Evolutionary conservation across 371 early-diverging fungal species (phyloP), one percentile per base, ranked within the genome.

Genomic region (Phascolomyces articulosus): DNA sequence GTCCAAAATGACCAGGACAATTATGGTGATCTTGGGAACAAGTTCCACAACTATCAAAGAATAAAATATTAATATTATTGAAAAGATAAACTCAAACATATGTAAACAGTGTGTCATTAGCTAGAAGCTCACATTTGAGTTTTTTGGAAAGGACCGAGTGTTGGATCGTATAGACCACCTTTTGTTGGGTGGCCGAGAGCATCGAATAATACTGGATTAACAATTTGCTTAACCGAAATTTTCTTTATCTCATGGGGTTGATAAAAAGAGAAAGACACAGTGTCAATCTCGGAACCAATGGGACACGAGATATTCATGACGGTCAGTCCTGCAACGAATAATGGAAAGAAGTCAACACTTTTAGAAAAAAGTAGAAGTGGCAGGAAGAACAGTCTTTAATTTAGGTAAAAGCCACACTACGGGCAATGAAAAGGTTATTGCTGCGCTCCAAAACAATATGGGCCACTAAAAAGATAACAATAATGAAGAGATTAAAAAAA

Each of bases 1-100:
- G 99, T 40, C 99, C 99, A 86, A 98, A 99, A 69, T 99, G 99
- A 29, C 99, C 99, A 18, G 97, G 96, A 73, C 99, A 99, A 40
- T 84, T 79, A 70, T 87, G 87, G 77, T 90, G 84, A 58, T 87
- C 88, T 65, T 95, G 86, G 8, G 86, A 84, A 83, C 98, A 98
- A 11, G 98, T 98, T 0, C 84, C 86, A 79, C 98, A 98, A 28
- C 93, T 94, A 34, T 34, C 11, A 74, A 9, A 51, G 34, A 41
- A 41, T 41, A 24, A n/a, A 13, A 44, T 16, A 41, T n/a, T n/a
- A n/a, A n/a, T n/a, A n/a, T n/a, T n/a, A n/a, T n/a, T n/a, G n/a
- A n/a, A n/a, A n/a, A n/a, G n/a, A n/a, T n/a, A n/a, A n/a, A n/a
- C n/a, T n/a, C n/a, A n/a, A n/a, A n/a, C n/a, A n/a, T n/a, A n/a